phyloP scores from a whole-genome alignment of 1,284 basidiomycete genomes.

The Sutorius eximius region DNA sequence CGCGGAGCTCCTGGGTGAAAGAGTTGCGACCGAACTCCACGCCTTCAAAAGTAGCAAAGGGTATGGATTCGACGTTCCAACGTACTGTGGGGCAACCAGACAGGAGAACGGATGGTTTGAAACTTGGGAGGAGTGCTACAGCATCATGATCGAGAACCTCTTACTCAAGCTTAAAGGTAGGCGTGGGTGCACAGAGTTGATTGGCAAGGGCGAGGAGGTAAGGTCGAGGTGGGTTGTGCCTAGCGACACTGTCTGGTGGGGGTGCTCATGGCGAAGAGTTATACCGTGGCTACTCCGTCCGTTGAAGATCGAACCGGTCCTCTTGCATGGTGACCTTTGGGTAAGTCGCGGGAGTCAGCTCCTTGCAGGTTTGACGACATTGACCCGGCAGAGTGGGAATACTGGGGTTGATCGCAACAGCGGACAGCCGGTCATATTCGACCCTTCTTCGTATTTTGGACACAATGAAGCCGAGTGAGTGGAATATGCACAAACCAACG shows the following conservation, averaged over 20 bases:
- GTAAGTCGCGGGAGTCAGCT: constrained; percentile 35
- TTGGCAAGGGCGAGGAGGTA: constrained; percentile 55
- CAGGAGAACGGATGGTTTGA: constrained; percentile 75
- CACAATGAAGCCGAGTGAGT: constrained; percentile 86
- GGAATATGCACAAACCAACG: not conserved
- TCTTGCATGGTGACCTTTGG: constrained; percentile 89
- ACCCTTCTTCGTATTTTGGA: constrained; percentile 81
- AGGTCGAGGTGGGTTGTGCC: constrained; percentile 52
- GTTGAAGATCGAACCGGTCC: constrained; percentile 66
- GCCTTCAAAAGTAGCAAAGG: constrained; percentile 50
- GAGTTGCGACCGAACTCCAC: constrained; percentile 68
- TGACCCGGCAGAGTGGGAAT: constrained; percentile 63
- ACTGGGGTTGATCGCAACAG: constrained; percentile 57
- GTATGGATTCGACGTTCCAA: constrained; percentile 77
- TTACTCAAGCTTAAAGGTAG: constrained; percentile 52
- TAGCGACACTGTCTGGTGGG: not conserved
- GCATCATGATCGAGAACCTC: constrained; percentile 66
- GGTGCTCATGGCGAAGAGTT: constrained; percentile 50
- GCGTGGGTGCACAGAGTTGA: constrained; percentile 49
- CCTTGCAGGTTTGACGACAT: constrained; percentile 4
- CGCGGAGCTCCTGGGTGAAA: constrained; percentile 57
- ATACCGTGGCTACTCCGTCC: constrained; percentile 72
- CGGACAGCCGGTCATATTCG: constrained; percentile 72
- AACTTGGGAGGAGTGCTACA: constrained; percentile 74
- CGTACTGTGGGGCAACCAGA: constrained; percentile 78